These are phyloP conservation scores for Coriolopsis trogii DNA, from an alignment of 1,284 basidiomycete species.

Conservation along the genomic window DNA sequence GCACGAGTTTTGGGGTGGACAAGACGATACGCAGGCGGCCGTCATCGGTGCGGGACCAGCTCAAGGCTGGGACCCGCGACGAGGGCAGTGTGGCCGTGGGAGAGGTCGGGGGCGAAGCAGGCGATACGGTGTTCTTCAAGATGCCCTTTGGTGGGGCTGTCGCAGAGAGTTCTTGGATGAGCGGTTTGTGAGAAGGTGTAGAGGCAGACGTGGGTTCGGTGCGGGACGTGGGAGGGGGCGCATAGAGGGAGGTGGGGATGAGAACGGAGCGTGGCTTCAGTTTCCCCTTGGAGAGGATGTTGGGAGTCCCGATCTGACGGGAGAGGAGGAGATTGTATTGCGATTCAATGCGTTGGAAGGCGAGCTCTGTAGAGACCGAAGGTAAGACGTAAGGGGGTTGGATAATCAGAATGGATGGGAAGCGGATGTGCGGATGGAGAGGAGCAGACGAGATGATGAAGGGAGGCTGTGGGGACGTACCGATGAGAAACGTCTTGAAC, in stretches of 20 bases:
- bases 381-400: neutral
- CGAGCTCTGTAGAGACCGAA: conserved; percentile 51
- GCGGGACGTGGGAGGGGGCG: conserved; percentile 16
- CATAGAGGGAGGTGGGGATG: conserved; percentile 50
- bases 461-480: conserved; percentile 35
- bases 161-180: conserved; percentile 51
- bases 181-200: conserved; percentile 29
- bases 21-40: conserved; percentile 48
- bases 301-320: conserved; percentile 66
- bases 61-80: conserved; percentile 39
- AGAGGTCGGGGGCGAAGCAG: conserved; percentile 23
- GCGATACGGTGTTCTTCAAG: conserved; percentile 35
- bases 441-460: conserved; percentile 61
- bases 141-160: conserved; percentile 39
- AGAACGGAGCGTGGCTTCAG: conserved; percentile 56
- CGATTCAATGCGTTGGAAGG: conserved; percentile 66
- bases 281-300: conserved; percentile 71
- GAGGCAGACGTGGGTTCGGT: neutral
- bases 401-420: conserved; percentile 5
- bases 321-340: conserved; percentile 60
- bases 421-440: conserved; percentile 7
- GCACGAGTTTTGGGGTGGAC: conserved; percentile 55
- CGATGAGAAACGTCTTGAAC: conserved; percentile 71
- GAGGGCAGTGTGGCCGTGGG: neutral
- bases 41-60: conserved; percentile 47